A percentile compares a stretch with the other conserved stretches of the same genome.
Conservation (phyloP, 1,139 yeast genomes). For the Pichia sp. region DNA sequence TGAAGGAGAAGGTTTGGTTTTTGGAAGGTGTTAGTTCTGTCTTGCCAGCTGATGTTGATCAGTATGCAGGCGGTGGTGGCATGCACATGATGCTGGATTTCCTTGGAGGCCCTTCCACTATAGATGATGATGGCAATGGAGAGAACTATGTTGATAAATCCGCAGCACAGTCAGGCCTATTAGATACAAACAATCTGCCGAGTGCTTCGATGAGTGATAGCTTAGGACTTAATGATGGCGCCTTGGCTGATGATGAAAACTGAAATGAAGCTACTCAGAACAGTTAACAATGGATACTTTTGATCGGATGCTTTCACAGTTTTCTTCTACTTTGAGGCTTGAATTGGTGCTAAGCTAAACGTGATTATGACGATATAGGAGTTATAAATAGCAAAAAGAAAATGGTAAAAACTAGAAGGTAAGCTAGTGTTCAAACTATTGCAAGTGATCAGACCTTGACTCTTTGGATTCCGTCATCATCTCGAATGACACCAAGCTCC, state of each 20-base stretch:
- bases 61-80: slow-evolving; percentile 81
- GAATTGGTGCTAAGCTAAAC: no score
- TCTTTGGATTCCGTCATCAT: slow-evolving; percentile 26
- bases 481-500: slow-evolving; percentile 59
- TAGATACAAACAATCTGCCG: slow-evolving; percentile 50
- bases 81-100: slow-evolving; percentile 89
- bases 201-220: slow-evolving; percentile 35
- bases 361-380: no score
- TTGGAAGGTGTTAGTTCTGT: slow-evolving; percentile 87
- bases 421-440: not conserved
- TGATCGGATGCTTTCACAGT: no score
- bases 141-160: slow-evolving; percentile 37
- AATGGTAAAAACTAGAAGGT: not conserved
- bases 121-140: slow-evolving; percentile 33
- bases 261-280: not conserved
- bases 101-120: slow-evolving; percentile 63
- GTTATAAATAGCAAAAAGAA: slow-evolving; percentile 4
- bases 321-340: no score
- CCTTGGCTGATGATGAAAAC: slow-evolving; percentile 9
- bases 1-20: slow-evolving; percentile 90
- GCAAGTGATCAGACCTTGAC: slow-evolving; percentile 15
- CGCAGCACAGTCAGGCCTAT: slow-evolving; percentile 33
- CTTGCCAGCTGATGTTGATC: slow-evolving; percentile 77
- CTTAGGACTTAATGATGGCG: slow-evolving; percentile 23
- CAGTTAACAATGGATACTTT: not conserved